Evolutionary conservation across 495 filamentous ascomycete genomes (phyloP).

Genomic region (Penicillium atrosanguineum): DNA sequence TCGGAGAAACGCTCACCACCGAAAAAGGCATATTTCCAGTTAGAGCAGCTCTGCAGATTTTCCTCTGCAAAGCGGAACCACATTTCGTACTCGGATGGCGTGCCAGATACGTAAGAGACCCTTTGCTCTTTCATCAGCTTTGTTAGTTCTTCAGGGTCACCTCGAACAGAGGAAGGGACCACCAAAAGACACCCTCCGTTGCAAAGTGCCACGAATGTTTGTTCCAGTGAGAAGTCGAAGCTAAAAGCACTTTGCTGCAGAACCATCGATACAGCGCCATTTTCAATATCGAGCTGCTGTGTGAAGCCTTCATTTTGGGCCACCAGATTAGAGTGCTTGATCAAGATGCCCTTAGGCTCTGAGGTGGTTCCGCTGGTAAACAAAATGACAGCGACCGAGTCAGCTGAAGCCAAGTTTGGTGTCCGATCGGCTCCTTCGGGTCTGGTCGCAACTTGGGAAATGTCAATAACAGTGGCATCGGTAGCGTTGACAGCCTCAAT

Average conservation of each 20-base stretch:
- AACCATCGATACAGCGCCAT: not conserved
- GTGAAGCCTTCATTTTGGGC: slow-evolving; percentile 25
- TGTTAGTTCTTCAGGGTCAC: slow-evolving; percentile 27
- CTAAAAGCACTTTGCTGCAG: slow-evolving; percentile 37
- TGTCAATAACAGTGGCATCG: not conserved
- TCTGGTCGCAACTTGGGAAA: too few relatives aligned
- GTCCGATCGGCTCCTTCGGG: too few relatives aligned
- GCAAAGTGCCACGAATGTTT: slow-evolving; percentile 25
- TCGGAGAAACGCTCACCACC: slow-evolving; percentile 34
- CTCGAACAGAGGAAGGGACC: slow-evolving; percentile 14
- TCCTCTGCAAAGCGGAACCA: slow-evolving; percentile 28
- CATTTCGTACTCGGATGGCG: slow-evolving; percentile 38
- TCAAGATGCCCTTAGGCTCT: slow-evolving; percentile 35
- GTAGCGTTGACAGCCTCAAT: not conserved
- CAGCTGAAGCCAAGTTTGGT: not conserved
- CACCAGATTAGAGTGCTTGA: slow-evolving; percentile 24
- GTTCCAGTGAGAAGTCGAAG: slow-evolving; percentile 30
- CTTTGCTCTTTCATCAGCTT: slow-evolving; percentile 26
- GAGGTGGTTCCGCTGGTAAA: slow-evolving; percentile 39
- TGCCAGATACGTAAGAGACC: slow-evolving; percentile 36
- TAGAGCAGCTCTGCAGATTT: not conserved
- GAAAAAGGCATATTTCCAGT: slow-evolving; percentile 23
- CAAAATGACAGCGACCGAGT: slow-evolving; percentile 25
- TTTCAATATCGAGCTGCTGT: not conserved
- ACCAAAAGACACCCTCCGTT: slow-evolving; percentile 32